Evolutionary conservation across 192 early-diverging fungal species (phyloP).

Genomic region (Linnemannia hyalina): DNA sequence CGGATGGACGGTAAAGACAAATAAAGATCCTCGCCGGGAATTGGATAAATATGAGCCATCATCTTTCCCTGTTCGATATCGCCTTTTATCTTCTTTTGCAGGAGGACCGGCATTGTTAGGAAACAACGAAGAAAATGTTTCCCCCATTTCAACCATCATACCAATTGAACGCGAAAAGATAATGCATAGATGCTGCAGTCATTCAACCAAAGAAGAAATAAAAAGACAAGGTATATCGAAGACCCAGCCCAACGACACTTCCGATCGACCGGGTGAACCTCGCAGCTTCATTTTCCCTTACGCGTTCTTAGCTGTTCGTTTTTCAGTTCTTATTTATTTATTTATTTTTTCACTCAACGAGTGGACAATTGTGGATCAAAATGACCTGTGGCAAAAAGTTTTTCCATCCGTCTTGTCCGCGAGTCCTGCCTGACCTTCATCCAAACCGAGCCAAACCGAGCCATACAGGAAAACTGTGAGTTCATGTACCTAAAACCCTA

Average conservation of each 20-base stretch:
- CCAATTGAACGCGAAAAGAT: too few relatives aligned
- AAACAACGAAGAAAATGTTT: not conserved
- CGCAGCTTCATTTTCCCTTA: too few relatives aligned
- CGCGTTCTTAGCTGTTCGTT: not conserved
- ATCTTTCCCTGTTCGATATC: not conserved
- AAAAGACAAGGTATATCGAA: too few relatives aligned
- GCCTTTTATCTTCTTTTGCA: too few relatives aligned
- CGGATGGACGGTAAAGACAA: not conserved
- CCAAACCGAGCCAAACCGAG: not conserved
- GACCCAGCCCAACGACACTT: not conserved
- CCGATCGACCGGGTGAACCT: not conserved
- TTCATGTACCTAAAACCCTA: not conserved
- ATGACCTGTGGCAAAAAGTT: not conserved
- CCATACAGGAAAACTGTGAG: not conserved
- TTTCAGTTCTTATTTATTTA: not conserved
- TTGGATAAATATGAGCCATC: slow-evolving; percentile 7
- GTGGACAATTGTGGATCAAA: not conserved
- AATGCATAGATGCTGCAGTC: too few relatives aligned
- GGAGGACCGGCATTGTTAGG: not conserved
- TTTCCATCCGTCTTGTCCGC: not conserved
- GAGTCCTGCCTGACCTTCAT: too few relatives aligned
- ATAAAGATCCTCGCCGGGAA: slow-evolving; percentile 8
- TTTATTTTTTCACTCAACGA: not conserved
- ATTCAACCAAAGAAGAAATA: too few relatives aligned
- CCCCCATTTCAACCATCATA: not conserved